Conservation (phyloP, 164 flowering plant species). For the Magnolia kwangsiensis region DNA sequence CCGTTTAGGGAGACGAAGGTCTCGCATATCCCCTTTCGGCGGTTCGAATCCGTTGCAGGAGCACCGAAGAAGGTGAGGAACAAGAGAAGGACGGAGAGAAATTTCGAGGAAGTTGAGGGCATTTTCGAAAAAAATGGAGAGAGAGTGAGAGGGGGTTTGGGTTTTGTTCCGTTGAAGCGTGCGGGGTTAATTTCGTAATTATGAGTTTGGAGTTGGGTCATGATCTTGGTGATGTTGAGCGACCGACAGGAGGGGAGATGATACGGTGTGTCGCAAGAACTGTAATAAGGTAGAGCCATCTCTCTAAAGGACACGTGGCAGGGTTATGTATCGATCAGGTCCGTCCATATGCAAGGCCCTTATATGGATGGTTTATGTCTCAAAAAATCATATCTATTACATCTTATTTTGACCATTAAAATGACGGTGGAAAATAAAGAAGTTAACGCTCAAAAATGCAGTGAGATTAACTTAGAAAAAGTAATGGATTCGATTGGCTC, state of each 20-base stretch:
- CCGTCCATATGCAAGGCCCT: no score
- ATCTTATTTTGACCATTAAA: no score
- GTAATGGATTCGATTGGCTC: no score
- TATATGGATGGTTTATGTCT: no score
- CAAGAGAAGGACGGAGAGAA: background rate
- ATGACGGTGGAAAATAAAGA: no score
- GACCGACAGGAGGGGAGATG: background rate
- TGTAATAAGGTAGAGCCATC: no score
- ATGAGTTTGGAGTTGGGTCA: background rate
- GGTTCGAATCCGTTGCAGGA: background rate
- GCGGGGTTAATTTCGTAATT: background rate
- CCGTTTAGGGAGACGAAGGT: slow-evolving; percentile 2
- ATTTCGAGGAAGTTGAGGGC: background rate
- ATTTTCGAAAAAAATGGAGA: background rate
- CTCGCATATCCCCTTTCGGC: slow-evolving; percentile 3
- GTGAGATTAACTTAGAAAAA: no score
- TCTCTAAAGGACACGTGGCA: no score
- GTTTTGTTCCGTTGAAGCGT: background rate
- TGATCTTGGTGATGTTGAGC: background rate
- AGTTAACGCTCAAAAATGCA: no score
- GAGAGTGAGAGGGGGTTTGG: background rate
- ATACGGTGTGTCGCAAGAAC: background rate
- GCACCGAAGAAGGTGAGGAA: background rate
- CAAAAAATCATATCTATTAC: no score
- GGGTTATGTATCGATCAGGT: no score